Percentiles rank a stretch among this genome's conserved stretches.
These are phyloP conservation scores for Boletus vinaceobasis DNA, from an alignment of 768 basidiomycete genomes.

Conservation along the genomic window DNA sequence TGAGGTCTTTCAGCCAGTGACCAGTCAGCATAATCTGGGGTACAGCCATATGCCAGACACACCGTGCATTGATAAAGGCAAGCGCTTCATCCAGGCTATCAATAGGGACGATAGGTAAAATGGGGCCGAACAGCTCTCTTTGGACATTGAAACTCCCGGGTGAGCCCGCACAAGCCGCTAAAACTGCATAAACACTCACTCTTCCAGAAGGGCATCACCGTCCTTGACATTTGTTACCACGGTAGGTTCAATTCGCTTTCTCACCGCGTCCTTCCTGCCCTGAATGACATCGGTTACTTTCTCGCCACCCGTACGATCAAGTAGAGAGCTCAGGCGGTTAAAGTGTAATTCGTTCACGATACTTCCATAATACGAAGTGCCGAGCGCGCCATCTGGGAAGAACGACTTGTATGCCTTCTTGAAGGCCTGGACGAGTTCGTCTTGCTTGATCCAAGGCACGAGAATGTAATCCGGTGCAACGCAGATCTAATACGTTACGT, in stretches of 20 bases:
- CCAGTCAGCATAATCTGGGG: slow-evolving; percentile 2
- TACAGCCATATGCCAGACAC: slow-evolving; percentile 6
- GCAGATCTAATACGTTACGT: slow-evolving; percentile 30
- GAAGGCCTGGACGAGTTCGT: slow-evolving; percentile 44
- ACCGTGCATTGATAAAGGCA: slow-evolving; percentile 53
- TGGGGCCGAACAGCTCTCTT: slow-evolving; percentile 74
- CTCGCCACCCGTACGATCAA: slow-evolving; percentile 54
- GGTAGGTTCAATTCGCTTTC: slow-evolving; percentile 54
- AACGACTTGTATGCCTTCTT: slow-evolving; percentile 44
- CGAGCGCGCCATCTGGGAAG: slow-evolving; percentile 52
- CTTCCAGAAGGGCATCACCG: slow-evolving; percentile 59
- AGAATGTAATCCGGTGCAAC: slow-evolving; percentile 46
- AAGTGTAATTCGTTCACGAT: slow-evolving; percentile 57
- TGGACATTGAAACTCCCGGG: background rate
- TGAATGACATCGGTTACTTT: slow-evolving; percentile 49
- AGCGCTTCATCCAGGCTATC: slow-evolving; percentile 54
- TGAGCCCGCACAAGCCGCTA: background rate
- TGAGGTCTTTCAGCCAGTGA: slow-evolving; percentile 39
- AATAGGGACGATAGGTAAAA: slow-evolving; percentile 61
- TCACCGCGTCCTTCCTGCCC: slow-evolving; percentile 34
- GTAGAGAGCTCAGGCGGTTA: slow-evolving; percentile 47
- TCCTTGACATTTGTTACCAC: slow-evolving; percentile 51
- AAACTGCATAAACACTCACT: slow-evolving; percentile 34
- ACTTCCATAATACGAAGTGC: slow-evolving; percentile 41
- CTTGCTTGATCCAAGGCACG: slow-evolving; percentile 40